These are phyloP conservation scores for Penicillium sp. DNA, from an alignment of 2,329 filamentous ascomycete species.

Conservation along the genomic window DNA sequence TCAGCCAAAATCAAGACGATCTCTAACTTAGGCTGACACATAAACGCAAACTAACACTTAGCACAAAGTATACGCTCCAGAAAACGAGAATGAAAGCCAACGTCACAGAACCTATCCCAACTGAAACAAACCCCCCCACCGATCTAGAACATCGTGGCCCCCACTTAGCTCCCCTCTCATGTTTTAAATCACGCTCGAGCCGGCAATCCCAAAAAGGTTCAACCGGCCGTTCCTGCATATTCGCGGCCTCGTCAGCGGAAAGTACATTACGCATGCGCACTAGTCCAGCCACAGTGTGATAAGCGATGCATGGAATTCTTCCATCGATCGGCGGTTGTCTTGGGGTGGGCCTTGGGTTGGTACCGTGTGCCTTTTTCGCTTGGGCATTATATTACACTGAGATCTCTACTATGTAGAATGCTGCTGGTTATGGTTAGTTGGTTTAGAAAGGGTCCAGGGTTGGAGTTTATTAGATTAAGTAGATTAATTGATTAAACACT, in stretches of 20 bases:
- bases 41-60: too few species aligned
- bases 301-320: neutral
- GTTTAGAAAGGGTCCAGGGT: neutral
- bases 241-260: neutral
- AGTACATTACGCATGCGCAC: neutral
- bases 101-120: neutral
- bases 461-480: neutral
- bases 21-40: neutral
- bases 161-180: neutral
- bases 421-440: neutral
- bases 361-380: neutral
- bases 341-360: neutral
- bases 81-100: too few species aligned
- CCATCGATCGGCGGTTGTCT: neutral
- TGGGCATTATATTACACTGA: neutral
- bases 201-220: neutral
- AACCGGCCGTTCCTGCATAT: constrained; percentile 3
- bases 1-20: neutral
- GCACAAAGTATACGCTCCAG: too few species aligned
- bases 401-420: neutral
- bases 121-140: neutral
- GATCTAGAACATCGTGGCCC: neutral
- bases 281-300: neutral
- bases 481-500: neutral
- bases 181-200: neutral